phyloP scores from a whole-genome alignment of 768 basidiomycete species.

The Trametes cinnabarina region DNA sequence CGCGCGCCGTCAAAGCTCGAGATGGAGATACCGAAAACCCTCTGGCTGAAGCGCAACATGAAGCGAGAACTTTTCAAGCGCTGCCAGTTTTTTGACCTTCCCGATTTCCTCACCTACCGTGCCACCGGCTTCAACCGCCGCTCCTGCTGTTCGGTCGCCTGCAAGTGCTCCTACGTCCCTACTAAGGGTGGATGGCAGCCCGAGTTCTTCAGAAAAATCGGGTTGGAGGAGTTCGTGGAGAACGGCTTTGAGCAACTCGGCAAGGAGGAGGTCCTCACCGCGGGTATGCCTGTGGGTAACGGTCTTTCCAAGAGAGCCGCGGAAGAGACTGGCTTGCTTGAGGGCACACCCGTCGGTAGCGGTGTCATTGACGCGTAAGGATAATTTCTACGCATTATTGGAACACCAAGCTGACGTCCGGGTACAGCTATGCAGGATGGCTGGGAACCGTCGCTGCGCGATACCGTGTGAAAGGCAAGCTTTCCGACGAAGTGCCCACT shows the following conservation, averaged over 20 bases:
- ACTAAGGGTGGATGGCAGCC: conserved; percentile 80
- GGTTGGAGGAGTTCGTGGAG: conserved; percentile 67
- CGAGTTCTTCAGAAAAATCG: conserved; percentile 84
- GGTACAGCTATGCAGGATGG: conserved; percentile 88
- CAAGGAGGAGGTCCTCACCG: conserved; percentile 64
- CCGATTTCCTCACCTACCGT: conserved; percentile 94
- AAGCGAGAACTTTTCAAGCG: conserved; percentile 59
- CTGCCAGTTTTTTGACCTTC: conserved; percentile 87
- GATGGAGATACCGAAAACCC: conserved; percentile 97
- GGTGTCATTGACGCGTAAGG: conserved; percentile 92
- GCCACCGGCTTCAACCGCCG: conserved; percentile 72
- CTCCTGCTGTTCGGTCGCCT: conserved; percentile 91
- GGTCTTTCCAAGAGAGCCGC: conserved; percentile 82
- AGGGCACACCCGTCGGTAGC: conserved; percentile 91
- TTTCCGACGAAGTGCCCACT: conserved; percentile 53
- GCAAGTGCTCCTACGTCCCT: conserved; percentile 94
- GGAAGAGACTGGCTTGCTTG: conserved; percentile 75
- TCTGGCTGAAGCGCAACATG: conserved; percentile 96
- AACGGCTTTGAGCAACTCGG: conserved; percentile 76
- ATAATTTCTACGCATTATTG: background rate
- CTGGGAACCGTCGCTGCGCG: conserved; percentile 90
- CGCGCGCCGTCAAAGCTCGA: conserved; percentile 58
- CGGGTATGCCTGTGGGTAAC: conserved; percentile 80
- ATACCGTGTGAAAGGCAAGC: conserved; percentile 47
- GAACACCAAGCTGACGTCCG: background rate